These are phyloP conservation scores for Vanilla planifolia DNA, from an alignment of 106 monocot species.

Conservation along the genomic window DNA sequence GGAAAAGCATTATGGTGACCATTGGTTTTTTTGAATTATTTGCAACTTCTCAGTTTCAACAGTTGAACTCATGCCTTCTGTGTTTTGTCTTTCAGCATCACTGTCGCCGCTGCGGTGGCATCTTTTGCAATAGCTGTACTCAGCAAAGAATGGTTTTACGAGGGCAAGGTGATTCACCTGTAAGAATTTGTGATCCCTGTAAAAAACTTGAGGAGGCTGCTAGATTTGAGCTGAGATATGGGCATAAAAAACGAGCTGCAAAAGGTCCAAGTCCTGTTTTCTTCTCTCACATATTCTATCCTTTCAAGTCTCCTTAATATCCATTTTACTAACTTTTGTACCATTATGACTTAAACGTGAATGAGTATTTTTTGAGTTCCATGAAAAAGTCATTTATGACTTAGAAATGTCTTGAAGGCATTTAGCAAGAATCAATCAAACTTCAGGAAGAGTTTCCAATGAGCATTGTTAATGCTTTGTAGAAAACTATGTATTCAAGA, in stretches of 20 bases:
- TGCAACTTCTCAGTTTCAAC: no score
- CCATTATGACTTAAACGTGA: no score
- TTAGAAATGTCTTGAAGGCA: no score
- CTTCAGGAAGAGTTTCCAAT: no score
- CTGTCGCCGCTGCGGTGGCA: constrained; percentile 93
- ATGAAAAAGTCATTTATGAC: no score
- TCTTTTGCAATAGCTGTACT: constrained; percentile 92
- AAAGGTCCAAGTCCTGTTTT: constrained; percentile 46
- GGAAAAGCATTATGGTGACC: no score
- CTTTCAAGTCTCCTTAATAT: background rate
- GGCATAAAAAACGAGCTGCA: constrained; percentile 41
- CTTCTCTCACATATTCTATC: background rate
- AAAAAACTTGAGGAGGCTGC: constrained; percentile 92
- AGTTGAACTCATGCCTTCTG: background rate
- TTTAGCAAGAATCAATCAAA: no score
- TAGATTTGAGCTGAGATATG: constrained; percentile 76
- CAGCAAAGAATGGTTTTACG: constrained; percentile 87
- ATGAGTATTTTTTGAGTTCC: no score
- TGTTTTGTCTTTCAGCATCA: constrained; percentile 64
- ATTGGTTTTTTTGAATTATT: no score
- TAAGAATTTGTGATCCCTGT: constrained; percentile 94
- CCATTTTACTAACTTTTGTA: no score
- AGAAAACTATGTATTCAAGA: no score
- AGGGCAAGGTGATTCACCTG: constrained; percentile 92
- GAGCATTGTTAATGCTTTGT: no score